These are phyloP conservation scores for Curvularia hawaiiensis DNA, from an alignment of 2,329 filamentous ascomycete species.

Conservation along the genomic window DNA sequence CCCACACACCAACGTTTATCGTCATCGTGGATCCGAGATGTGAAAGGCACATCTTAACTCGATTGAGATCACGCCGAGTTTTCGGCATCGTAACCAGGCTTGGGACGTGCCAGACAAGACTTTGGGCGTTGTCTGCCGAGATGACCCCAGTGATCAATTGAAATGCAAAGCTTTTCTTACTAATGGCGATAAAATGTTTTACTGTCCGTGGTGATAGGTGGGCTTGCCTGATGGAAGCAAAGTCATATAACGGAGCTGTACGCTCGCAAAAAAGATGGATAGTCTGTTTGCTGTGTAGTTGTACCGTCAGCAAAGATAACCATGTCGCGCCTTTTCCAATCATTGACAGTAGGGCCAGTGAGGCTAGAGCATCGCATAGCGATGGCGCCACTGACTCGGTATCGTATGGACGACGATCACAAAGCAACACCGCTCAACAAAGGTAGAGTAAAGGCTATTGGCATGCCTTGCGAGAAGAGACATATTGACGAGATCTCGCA, in stretches of 20 bases:
- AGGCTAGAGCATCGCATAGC: conserved; percentile 39
- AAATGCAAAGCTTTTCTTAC: neutral
- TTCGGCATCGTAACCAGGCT: conserved; percentile 6
- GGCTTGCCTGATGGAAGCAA: neutral
- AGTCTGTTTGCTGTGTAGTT: neutral
- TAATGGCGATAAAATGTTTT: conserved; percentile 4
- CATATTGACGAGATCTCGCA: neutral
- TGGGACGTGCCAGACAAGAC: neutral
- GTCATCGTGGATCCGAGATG: neutral
- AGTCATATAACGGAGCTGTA: neutral
- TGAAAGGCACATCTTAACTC: neutral
- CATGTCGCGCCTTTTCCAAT: conserved; percentile 40
- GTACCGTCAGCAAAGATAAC: neutral
- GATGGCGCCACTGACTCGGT: conserved; percentile 46
- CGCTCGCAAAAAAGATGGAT: neutral
- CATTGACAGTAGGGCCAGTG: conserved; percentile 37
- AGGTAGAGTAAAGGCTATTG: conserved; percentile 3
- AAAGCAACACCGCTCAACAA: conserved; percentile 40
- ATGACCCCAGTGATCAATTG: conserved; percentile 1
- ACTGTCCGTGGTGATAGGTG: neutral
- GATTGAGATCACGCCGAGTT: conserved; percentile 2
- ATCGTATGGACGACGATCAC: conserved; percentile 51
- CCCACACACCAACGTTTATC: neutral
- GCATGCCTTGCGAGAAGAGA: neutral
- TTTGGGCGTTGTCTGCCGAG: conserved; percentile 7